These are phyloP conservation scores for Leccinum subgranulosum DNA, from an alignment of 768 basidiomycete genomes.

Conservation along the genomic window DNA sequence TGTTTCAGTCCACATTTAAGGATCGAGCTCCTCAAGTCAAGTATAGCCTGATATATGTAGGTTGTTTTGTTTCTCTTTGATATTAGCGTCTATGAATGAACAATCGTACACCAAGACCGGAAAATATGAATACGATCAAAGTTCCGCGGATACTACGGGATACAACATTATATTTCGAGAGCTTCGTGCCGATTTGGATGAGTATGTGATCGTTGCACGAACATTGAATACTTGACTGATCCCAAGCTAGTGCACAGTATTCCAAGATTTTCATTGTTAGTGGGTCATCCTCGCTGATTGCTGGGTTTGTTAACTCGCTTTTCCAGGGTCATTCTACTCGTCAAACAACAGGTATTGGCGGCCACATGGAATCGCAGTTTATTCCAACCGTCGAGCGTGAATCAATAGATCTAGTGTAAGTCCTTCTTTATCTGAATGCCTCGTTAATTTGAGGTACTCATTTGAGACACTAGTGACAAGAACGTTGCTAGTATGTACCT, in stretches of 20 bases:
- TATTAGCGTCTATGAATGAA: background rate
- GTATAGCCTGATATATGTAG: slow-evolving; percentile 10
- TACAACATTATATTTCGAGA: slow-evolving; percentile 1
- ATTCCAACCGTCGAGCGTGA: slow-evolving; percentile 13
- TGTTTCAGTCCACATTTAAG: slow-evolving; percentile 1
- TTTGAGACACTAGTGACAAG: background rate
- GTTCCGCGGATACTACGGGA: background rate
- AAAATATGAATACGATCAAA: slow-evolving; percentile 6
- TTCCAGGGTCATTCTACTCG: slow-evolving; percentile 9
- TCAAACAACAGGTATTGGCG: slow-evolving; percentile 11
- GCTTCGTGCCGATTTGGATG: slow-evolving; percentile 10
- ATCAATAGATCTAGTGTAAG: slow-evolving; percentile 11
- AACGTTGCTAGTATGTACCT: slow-evolving; percentile 53
- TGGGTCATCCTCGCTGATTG: background rate
- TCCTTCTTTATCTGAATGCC: background rate
- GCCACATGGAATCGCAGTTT: slow-evolving; percentile 9
- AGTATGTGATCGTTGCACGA: slow-evolving; percentile 3
- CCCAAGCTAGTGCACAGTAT: slow-evolving; percentile 46
- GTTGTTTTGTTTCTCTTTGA: background rate
- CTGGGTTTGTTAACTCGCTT: background rate
- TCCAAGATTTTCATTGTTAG: slow-evolving; percentile 80
- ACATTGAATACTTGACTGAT: background rate
- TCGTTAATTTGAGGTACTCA: background rate
- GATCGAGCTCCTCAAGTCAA: background rate
- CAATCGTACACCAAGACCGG: background rate